Base-by-base conservation (phyloP, 768 basidiomycete species). In the Termitomyces sp. region DNA sequence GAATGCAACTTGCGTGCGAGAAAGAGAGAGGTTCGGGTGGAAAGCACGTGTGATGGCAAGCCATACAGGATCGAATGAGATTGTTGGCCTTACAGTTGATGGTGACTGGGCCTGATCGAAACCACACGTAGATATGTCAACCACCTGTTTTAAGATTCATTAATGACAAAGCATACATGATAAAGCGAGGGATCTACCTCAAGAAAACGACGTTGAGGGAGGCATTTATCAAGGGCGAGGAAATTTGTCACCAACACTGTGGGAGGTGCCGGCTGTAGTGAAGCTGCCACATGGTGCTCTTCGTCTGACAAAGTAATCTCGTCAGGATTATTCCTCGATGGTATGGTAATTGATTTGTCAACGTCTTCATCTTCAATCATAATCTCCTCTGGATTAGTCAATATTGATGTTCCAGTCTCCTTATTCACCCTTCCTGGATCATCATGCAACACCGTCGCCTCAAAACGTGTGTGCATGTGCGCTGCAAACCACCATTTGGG, bases 401-500 rank as follows among this genome's bases (percentile, higher is more conserved):
- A 46, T 22, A 15, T 41, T 20, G 27, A 40, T 16, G 38, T 41
- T 38, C 20, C 16, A 9, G 16, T n/a, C 1, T 20, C 39, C 7
- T 43, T 15, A 13, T 22, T 32, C 12, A 12, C 15, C 20, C 16
- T 39, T 27, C 27, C 25, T 31, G n/a, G 25, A 27, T 54, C 38
- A n/a, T 42, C 32, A 51, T 89, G 85, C 3, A 67, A 60, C 7
- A 88, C 80, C 0, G 72, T 68, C 2, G 93, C 95, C 56, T 93
- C 87, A 63, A 89, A 98, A 48, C 88, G 85, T 45, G 86, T 84
- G 64, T 98, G 96, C 47, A 98, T 64, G 70, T 98, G 96, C 0
- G 94, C 95, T 3, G 91, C 71, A 68, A 97, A 97, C 96, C 95
- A 98, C 83, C 91, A 88, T 43, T 77, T 63, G 0, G 95, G 95